Conservation (phyloP, 2,329 filamentous ascomycete genomes). For the Leptographium wingfieldii region DNA sequence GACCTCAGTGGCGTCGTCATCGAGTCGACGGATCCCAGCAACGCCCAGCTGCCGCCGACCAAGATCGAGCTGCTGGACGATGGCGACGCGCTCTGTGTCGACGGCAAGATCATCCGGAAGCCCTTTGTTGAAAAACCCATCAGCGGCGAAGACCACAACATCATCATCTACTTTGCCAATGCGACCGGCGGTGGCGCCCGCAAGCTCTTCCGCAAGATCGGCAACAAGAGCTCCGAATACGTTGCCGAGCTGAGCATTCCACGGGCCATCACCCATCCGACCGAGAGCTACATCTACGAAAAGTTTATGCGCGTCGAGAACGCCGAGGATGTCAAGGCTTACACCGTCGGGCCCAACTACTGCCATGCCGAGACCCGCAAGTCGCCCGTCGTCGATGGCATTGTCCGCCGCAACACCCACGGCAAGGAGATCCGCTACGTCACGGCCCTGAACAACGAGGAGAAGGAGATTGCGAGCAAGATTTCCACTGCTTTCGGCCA, state of each 20-base stretch:
- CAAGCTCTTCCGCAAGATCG: constrained; percentile 89
- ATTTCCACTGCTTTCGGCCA: constrained; percentile 91
- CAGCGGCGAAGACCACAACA: constrained; percentile 98
- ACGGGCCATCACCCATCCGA: constrained; percentile 66
- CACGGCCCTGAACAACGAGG: constrained; percentile 67
- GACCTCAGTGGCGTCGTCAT: constrained; percentile 68
- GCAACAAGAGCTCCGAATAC: constrained; percentile 97
- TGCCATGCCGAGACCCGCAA: constrained; percentile 97
- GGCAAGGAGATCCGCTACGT: constrained; percentile 96
- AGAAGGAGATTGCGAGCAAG: constrained; percentile 74
- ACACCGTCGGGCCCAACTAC: constrained; percentile 84
- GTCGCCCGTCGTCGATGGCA: constrained; percentile 89
- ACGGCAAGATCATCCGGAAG: constrained; percentile 70
- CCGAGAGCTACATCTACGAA: constrained; percentile 87
- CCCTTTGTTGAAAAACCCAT: constrained; percentile 97
- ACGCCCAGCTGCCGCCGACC: constrained; percentile 33
- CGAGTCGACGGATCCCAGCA: constrained; percentile 53
- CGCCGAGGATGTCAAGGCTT: constrained; percentile 95
- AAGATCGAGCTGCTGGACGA: constrained; percentile 81
- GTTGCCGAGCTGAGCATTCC: constrained; percentile 66
- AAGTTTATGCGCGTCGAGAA: constrained; percentile 96
- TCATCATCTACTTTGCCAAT: constrained; percentile 91
- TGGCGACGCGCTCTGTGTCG: constrained; percentile 76
- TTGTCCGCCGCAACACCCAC: constrained; percentile 91
- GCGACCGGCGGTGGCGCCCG: constrained; percentile 79